Percentiles rank a stretch among this genome's conserved stretches.
Conservation (phyloP, 306 rosid species). For the Dicorynia guianensis region DNA sequence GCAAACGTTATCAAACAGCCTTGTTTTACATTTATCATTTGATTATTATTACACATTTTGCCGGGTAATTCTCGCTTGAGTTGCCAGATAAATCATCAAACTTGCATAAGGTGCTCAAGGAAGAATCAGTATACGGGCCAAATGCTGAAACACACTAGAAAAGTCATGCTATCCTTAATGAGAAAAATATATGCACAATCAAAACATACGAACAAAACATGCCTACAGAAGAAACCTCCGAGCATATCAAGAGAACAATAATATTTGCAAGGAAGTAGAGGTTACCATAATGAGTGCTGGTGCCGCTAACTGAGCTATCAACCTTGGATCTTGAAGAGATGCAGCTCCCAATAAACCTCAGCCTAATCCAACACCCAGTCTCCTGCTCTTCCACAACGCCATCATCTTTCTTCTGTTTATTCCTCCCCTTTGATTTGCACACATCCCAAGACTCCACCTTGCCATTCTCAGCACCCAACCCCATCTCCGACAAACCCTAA, state of each 20-base stretch:
- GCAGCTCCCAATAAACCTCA: conserved; percentile 88
- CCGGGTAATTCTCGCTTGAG: conserved; percentile 15
- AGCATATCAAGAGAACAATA: conserved; percentile 24
- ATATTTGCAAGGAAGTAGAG: conserved; percentile 27
- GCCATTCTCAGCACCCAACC: conserved; percentile 75
- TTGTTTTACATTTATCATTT: conserved; percentile 13
- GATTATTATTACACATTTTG: conserved; percentile 20
- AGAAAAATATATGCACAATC: conserved; percentile 20
- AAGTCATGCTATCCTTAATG: background rate
- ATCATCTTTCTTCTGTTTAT: conserved; percentile 59
- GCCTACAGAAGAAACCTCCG: conserved; percentile 18
- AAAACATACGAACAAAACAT: conserved; percentile 21
- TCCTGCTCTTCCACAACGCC: conserved; percentile 55
- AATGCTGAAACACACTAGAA: conserved; percentile 29
- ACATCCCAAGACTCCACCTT: conserved; percentile 79
- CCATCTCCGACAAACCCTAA: conserved; percentile 71
- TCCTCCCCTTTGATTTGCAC: conserved; percentile 69
- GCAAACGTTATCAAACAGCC: conserved; percentile 5
- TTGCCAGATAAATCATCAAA: conserved; percentile 9
- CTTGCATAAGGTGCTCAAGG: conserved; percentile 27
- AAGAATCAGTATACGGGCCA: background rate
- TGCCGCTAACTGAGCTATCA: conserved; percentile 85
- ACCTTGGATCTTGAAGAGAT: conserved; percentile 99
- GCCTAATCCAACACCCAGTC: conserved; percentile 85
- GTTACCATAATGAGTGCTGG: conserved; percentile 84